Evolutionary conservation across 257 asterid species (phyloP).

Genomic region (Thymus mandschuricus): DNA sequence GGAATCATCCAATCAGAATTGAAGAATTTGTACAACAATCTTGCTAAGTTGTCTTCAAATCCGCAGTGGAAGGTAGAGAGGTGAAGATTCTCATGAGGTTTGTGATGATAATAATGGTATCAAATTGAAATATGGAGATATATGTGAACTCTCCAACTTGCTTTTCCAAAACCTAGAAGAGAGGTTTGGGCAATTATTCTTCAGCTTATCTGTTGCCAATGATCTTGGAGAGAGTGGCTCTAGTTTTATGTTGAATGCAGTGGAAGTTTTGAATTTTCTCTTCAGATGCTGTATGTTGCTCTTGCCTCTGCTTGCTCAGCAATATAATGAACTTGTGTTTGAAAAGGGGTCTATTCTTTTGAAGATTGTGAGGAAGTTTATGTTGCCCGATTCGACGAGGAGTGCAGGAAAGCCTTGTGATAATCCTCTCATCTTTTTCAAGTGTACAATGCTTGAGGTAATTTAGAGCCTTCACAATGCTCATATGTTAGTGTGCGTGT

Average conservation of each 20-base stretch:
- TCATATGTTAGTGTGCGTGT: slow-evolving; percentile 17
- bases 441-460: slow-evolving; percentile 77
- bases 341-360: slow-evolving; percentile 59
- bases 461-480: slow-evolving; percentile 24
- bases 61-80: slow-evolving; percentile 34
- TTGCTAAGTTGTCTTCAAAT: slow-evolving; percentile 46
- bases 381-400: slow-evolving; percentile 36
- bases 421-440: slow-evolving; percentile 47
- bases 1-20: slow-evolving; percentile 51
- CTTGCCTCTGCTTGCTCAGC: slow-evolving; percentile 45
- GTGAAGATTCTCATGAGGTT: slow-evolving; percentile 36
- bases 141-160: slow-evolving; percentile 48
- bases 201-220: slow-evolving; percentile 31
- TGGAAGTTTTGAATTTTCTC: slow-evolving; percentile 55
- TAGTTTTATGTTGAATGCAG: slow-evolving; percentile 31
- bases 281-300: slow-evolving; percentile 75
- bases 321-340: slow-evolving; percentile 40
- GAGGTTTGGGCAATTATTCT: slow-evolving; percentile 50
- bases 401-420: slow-evolving; percentile 51
- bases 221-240: slow-evolving; percentile 39
- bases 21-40: slow-evolving; percentile 61
- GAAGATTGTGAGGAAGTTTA: slow-evolving; percentile 48
- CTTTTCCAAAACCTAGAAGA: slow-evolving; percentile 54
- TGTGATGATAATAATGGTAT: slow-evolving; percentile 39
- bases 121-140: slow-evolving; percentile 42